phyloP scores from a whole-genome alignment of 805 yeast genomes.

The Metschnikowia similis region DNA sequence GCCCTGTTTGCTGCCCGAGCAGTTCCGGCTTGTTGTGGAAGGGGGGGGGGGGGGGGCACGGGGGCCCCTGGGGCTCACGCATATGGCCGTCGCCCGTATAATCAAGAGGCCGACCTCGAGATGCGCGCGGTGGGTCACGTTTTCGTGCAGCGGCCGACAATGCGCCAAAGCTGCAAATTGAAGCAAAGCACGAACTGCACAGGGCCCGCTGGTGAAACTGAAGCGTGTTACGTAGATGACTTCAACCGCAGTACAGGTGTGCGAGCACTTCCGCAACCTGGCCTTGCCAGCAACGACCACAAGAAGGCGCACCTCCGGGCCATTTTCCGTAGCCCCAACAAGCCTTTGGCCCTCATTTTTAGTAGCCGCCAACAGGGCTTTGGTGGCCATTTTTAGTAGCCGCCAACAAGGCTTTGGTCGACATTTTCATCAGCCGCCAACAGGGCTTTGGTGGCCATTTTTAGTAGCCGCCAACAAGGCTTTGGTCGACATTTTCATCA shows the following conservation, averaged over 20 bases:
- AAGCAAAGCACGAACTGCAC: constrained; percentile 1
- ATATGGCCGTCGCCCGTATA: background rate
- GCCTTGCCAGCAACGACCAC: background rate
- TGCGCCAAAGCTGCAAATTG: constrained; percentile 3
- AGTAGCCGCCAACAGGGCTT: too few species aligned
- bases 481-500: too few species aligned
- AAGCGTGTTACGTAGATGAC: constrained; percentile 1
- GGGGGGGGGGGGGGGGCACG: too few species aligned
- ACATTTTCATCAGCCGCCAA: too few species aligned
- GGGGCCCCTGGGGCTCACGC: background rate
- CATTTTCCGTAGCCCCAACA: background rate
- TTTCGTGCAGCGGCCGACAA: background rate
- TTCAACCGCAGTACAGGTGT: constrained; percentile 4
- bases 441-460: too few species aligned
- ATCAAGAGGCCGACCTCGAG: constrained; percentile 1
- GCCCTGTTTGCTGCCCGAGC: too few species aligned
- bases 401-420: too few species aligned
- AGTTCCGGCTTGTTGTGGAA: too few species aligned
- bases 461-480: too few species aligned
- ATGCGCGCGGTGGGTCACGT: background rate
- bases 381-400: too few species aligned
- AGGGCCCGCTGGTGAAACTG: constrained; percentile 3
- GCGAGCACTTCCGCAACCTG: background rate
- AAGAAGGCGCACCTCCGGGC: background rate
- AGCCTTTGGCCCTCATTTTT: too few species aligned